A percentile compares a stretch with the other conserved stretches of the same genome.
These are phyloP conservation scores for Neurospora sp. DNA, from an alignment of 495 filamentous ascomycete genomes.

Conservation along the genomic window DNA sequence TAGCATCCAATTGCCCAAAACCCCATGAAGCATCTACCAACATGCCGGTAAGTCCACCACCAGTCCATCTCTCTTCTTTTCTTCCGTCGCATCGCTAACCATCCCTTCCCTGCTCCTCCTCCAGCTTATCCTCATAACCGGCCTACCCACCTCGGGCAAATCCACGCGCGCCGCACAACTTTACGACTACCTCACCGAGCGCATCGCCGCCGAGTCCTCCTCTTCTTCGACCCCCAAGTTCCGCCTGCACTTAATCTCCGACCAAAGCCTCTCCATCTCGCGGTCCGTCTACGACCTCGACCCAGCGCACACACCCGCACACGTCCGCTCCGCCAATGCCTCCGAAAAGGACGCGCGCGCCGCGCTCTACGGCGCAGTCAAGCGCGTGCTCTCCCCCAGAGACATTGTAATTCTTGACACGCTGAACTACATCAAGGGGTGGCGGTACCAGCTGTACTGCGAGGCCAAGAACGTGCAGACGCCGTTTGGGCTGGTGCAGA, in stretches of 20 bases:
- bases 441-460: constrained; percentile 90
- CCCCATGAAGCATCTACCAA: background rate
- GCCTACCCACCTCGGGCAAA: constrained; percentile 88
- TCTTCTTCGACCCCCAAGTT: constrained; percentile 26
- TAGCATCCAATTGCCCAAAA: background rate
- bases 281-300: constrained; percentile 54
- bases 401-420: constrained; percentile 85
- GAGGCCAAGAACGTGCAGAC: constrained; percentile 84
- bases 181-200: constrained; percentile 48
- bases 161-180: constrained; percentile 79
- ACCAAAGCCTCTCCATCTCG: constrained; percentile 52
- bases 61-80: background rate
- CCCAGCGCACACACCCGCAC: constrained; percentile 32
- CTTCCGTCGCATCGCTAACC: background rate
- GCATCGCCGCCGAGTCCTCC: constrained; percentile 32
- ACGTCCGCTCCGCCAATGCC: constrained; percentile 43
- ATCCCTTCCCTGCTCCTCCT: background rate
- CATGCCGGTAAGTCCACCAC: background rate
- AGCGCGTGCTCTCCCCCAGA: constrained; percentile 65
- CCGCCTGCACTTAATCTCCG: constrained; percentile 59
- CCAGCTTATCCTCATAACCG: constrained; percentile 87
- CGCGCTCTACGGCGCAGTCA: constrained; percentile 72
- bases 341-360: constrained; percentile 92
- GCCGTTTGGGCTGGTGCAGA: constrained; percentile 74
- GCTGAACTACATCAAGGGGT: constrained; percentile 97